Evolutionary conservation across 768 basidiomycete genomes (phyloP).

Genomic region (Macrolepiota dolichaula): DNA sequence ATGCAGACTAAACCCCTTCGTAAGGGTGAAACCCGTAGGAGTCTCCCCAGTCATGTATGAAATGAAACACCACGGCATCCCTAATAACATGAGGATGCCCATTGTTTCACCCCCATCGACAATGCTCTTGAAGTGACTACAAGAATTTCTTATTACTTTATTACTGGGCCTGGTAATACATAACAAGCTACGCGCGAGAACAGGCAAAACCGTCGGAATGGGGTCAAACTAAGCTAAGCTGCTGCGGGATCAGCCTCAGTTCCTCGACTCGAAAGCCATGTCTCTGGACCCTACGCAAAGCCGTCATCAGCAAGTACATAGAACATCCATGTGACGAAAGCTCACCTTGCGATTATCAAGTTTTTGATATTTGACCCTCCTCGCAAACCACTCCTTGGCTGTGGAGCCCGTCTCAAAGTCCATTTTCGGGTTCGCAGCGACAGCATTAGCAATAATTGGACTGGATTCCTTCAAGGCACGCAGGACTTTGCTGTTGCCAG

Average conservation of each 20-base stretch:
- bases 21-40: too few relatives aligned
- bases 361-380: conserved; percentile 42
- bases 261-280: conserved; percentile 46
- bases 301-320: neutral
- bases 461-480: conserved; percentile 52
- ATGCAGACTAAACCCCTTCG: too few relatives aligned
- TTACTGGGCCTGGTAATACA: too few relatives aligned
- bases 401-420: conserved; percentile 34
- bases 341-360: conserved; percentile 38
- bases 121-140: too few relatives aligned
- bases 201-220: too few relatives aligned
- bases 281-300: conserved; percentile 35
- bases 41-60: too few relatives aligned
- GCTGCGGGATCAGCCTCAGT: conserved; percentile 26
- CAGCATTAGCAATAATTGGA: conserved; percentile 43
- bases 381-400: conserved; percentile 40
- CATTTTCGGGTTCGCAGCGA: conserved; percentile 30
- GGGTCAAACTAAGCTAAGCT: too few relatives aligned
- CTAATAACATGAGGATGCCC: too few relatives aligned
- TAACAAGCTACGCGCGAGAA: too few relatives aligned
- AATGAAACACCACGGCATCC: too few relatives aligned
- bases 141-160: too few relatives aligned
- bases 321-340: neutral
- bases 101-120: too few relatives aligned
- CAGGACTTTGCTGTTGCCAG: conserved; percentile 48